Evolutionary conservation across 2,329 filamentous ascomycete species (phyloP).

Genomic region (Claviceps sp.): DNA sequence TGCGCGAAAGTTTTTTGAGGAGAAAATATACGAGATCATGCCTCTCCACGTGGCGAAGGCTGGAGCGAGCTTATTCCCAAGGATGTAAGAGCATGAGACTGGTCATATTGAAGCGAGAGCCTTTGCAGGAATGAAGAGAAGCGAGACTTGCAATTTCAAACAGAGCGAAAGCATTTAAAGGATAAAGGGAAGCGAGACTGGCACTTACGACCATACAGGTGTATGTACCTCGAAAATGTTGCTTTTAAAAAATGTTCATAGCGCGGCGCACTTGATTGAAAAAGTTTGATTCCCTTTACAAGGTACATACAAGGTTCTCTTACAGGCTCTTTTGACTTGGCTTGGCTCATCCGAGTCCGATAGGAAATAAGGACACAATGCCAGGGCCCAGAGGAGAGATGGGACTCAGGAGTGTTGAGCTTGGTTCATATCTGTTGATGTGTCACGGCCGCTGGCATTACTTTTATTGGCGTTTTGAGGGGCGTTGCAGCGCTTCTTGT

Average conservation of each 20-base stretch:
- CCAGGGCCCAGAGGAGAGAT: neutral
- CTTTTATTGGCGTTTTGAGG: neutral
- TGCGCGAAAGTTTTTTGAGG: too few relatives aligned
- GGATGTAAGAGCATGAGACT: too few relatives aligned
- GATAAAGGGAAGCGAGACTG: neutral
- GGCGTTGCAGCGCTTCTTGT: neutral
- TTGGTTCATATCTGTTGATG: neutral
- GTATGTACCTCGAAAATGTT: neutral
- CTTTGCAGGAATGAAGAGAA: neutral
- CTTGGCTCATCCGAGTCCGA: neutral
- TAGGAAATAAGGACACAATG: too few relatives aligned
- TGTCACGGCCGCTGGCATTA: neutral
- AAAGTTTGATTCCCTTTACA: neutral
- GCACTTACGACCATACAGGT: neutral
- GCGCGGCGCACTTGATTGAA: slow-evolving; percentile 10
- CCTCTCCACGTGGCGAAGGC: too few relatives aligned
- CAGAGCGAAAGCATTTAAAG: neutral
- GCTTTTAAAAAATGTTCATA: slow-evolving; percentile 2
- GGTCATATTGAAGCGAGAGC: neutral
- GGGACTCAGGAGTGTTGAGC: neutral
- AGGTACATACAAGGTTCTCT: too few relatives aligned
- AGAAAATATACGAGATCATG: neutral
- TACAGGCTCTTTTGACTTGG: too few relatives aligned
- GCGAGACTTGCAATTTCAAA: neutral
- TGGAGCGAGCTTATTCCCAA: too few relatives aligned